A percentile compares a stretch with the other conserved stretches of the same genome.
Evolutionary conservation across 2,329 filamentous ascomycete species (phyloP).

Genomic region (Talaromyces sp.): DNA sequence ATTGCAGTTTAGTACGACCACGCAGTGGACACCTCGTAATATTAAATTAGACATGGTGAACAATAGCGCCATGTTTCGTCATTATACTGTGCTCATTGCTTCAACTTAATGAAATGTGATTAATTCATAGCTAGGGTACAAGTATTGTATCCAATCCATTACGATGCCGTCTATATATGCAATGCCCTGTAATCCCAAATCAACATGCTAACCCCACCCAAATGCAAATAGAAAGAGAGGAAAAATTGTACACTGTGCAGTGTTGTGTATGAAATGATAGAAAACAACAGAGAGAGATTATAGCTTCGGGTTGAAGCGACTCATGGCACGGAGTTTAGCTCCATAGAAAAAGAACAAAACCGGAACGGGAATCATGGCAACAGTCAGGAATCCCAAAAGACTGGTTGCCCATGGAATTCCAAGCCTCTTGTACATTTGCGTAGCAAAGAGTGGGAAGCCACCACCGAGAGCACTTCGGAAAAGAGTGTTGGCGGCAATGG

Average conservation of each 20-base stretch:
- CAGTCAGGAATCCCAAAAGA: slow-evolving; percentile 37
- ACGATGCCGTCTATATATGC: neutral
- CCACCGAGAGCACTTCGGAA: slow-evolving; percentile 35
- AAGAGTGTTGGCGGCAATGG: slow-evolving; percentile 39
- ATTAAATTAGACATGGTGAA: neutral
- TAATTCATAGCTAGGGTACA: neutral
- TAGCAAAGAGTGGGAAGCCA: slow-evolving; percentile 34
- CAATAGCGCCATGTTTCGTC: neutral
- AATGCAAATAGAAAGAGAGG: neutral
- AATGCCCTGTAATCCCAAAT: neutral
- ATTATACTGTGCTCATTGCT: neutral
- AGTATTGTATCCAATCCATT: neutral
- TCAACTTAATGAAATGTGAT: neutral
- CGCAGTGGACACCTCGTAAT: neutral
- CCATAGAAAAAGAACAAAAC: slow-evolving; percentile 50
- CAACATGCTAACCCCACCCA: neutral
- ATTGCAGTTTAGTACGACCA: neutral
- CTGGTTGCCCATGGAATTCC: slow-evolving; percentile 42
- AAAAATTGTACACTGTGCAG: neutral
- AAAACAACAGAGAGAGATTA: neutral
- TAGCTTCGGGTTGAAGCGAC: slow-evolving; percentile 33
- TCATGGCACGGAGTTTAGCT: slow-evolving; percentile 42
- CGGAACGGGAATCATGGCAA: slow-evolving; percentile 47
- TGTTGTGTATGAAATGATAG: neutral
- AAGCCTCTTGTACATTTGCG: slow-evolving; percentile 39